Conservation (phyloP, 2,329 filamentous ascomycete genomes). For the Aspergillus sclerotialis region DNA sequence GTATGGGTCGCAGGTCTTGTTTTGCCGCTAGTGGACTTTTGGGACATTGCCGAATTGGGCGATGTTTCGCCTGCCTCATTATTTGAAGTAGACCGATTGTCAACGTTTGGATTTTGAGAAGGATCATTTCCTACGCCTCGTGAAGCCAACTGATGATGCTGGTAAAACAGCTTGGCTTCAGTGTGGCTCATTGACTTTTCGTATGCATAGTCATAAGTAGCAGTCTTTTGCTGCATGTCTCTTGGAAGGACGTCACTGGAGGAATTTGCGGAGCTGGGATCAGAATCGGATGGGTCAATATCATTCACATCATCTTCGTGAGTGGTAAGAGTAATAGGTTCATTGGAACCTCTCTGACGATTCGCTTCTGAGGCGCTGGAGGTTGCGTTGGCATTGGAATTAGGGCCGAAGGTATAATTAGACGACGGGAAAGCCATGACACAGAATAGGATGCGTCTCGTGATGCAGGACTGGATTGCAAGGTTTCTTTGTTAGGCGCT, state of each 20-base stretch:
- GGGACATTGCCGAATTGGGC: not conserved
- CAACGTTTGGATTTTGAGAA: constrained; percentile 28
- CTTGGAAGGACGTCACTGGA: constrained; percentile 26
- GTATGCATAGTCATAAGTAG: constrained; percentile 86
- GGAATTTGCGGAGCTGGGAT: constrained; percentile 1
- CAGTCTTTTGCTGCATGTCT: constrained; percentile 58
- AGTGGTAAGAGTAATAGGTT: constrained; percentile 5
- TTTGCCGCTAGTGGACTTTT: not conserved
- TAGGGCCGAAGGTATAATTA: constrained; percentile 8
- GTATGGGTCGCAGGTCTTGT: not conserved
- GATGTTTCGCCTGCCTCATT: constrained; percentile 3
- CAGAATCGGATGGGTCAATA: not conserved
- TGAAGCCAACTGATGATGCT: constrained; percentile 68
- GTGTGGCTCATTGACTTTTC: constrained; percentile 92
- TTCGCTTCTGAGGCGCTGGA: constrained; percentile 4
- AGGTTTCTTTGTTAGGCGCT: too few species aligned
- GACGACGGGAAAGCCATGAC: constrained; percentile 16
- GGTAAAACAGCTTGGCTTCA: constrained; percentile 94
- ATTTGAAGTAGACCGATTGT: constrained; percentile 9
- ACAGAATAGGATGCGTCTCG: not conserved
- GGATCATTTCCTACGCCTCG: constrained; percentile 29
- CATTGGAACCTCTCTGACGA: not conserved
- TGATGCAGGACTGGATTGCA: not conserved
- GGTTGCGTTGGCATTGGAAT: constrained; percentile 14
- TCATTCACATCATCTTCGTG: not conserved